Evolutionary conservation across 208 protist species (phyloP).

Genomic region (Eutreptiella sp.): DNA sequence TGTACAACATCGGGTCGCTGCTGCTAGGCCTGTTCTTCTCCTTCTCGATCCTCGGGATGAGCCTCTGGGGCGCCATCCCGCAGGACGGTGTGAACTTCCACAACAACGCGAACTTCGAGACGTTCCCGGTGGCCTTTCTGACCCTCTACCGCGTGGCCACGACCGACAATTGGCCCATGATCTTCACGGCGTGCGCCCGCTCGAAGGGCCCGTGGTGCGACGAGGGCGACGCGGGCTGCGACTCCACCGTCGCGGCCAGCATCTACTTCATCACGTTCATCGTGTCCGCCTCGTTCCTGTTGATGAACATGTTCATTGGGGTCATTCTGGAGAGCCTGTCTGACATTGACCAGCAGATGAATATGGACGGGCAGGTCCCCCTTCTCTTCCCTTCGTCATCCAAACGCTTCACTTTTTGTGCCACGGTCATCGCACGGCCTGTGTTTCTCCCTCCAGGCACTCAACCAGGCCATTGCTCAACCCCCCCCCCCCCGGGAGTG

Average conservation of each 20-base stretch:
- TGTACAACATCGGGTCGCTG: slow-evolving; percentile 28
- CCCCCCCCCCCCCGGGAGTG: no score
- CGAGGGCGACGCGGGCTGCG: slow-evolving; percentile 24
- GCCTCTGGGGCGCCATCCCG: no score
- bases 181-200: background rate
- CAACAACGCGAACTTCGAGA: slow-evolving; percentile 23
- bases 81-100: slow-evolving; percentile 9
- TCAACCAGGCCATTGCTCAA: no score
- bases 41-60: slow-evolving; percentile 31
- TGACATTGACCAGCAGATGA: no score
- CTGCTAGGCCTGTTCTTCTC: slow-evolving; percentile 32
- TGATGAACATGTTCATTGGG: slow-evolving; percentile 36
- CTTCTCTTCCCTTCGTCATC: no score
- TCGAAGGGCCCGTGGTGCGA: slow-evolving; percentile 16
- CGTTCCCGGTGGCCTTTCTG: slow-evolving; percentile 19
- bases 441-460: no score
- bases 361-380: no score
- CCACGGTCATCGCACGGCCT: no score
- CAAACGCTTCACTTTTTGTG: no score
- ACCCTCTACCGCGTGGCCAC: slow-evolving; percentile 30
- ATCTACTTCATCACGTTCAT: slow-evolving; percentile 31
- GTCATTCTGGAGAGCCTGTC: slow-evolving; percentile 29
- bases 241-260: slow-evolving; percentile 3
- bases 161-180: slow-evolving; percentile 16
- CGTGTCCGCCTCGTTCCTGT: slow-evolving; percentile 16